Percentiles rank a stretch among this genome's conserved stretches.
phyloP scores from a whole-genome alignment of 257 asterid genomes.

The Solanum acaule region DNA sequence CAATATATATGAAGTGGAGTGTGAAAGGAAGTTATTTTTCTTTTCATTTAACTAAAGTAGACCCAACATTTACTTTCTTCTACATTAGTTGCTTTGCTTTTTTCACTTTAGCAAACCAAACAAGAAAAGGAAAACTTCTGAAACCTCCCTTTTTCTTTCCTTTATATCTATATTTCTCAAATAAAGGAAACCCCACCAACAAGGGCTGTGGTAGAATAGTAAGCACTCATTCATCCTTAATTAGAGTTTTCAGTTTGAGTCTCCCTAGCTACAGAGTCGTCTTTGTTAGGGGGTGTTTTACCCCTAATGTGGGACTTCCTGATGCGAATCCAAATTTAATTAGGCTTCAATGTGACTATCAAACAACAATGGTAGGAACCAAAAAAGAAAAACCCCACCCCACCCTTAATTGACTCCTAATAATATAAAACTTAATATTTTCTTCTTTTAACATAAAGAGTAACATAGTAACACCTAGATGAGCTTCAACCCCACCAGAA shows the following conservation, averaged over 20 bases:
- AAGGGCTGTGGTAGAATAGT: fast-evolving
- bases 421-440: background rate
- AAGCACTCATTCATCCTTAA: too few species aligned
- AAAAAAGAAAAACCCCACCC: too few species aligned
- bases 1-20: too few species aligned
- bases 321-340: background rate
- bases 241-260: too few species aligned
- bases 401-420: background rate
- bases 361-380: too few species aligned
- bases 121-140: background rate
- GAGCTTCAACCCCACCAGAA: background rate
- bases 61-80: background rate
- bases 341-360: fast-evolving
- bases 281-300: too few species aligned
- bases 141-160: background rate
- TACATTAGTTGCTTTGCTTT: background rate
- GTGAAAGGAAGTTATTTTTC: background rate
- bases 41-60: background rate
- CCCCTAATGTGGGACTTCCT: too few species aligned
- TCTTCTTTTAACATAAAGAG: background rate
- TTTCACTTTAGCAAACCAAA: background rate
- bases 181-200: background rate
- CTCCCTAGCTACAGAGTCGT: fast-evolving
- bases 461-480: background rate
- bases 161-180: background rate